phyloP scores from a whole-genome alignment of 331 rosid genomes.

The Cydonia oblonga region DNA sequence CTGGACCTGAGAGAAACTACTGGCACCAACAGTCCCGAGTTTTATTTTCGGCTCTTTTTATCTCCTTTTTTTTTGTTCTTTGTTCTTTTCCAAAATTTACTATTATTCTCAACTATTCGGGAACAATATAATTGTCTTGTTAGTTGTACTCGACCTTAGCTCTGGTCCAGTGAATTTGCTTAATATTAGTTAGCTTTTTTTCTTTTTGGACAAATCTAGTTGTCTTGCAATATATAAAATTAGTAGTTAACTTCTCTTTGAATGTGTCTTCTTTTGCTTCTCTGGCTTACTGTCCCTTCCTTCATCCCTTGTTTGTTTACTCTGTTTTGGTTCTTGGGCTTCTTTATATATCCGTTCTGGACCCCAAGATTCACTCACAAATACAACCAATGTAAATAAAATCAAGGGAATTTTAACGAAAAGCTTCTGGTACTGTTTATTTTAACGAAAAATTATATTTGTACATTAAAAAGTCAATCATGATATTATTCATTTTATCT shows the following conservation, averaged over 20 bases:
- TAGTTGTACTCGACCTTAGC: constrained; percentile 2
- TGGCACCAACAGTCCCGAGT: not conserved
- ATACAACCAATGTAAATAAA: not conserved
- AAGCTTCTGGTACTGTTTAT: no score
- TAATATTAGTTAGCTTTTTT: not conserved
- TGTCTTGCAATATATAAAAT: not conserved
- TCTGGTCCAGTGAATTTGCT: not conserved
- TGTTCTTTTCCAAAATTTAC: not conserved
- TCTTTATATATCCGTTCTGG: not conserved
- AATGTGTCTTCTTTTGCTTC: no score
- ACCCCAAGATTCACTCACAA: not conserved
- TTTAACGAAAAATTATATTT: no score
- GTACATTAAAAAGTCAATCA: no score
- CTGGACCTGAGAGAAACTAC: constrained; percentile 4
- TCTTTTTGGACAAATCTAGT: not conserved
- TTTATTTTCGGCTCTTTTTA: not conserved
- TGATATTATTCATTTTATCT: no score
- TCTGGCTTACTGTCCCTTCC: not conserved
- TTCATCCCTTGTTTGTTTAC: not conserved
- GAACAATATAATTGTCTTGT: not conserved
- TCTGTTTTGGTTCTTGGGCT: not conserved
- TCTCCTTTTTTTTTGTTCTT: not conserved
- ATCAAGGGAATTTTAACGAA: no score
- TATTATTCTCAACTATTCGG: not conserved
- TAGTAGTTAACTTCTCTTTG: not conserved